Percentiles rank a stretch among this genome's conserved stretches.
Evolutionary conservation across 495 filamentous ascomycete genomes (phyloP).

Genomic region (Pyronema domesticum): DNA sequence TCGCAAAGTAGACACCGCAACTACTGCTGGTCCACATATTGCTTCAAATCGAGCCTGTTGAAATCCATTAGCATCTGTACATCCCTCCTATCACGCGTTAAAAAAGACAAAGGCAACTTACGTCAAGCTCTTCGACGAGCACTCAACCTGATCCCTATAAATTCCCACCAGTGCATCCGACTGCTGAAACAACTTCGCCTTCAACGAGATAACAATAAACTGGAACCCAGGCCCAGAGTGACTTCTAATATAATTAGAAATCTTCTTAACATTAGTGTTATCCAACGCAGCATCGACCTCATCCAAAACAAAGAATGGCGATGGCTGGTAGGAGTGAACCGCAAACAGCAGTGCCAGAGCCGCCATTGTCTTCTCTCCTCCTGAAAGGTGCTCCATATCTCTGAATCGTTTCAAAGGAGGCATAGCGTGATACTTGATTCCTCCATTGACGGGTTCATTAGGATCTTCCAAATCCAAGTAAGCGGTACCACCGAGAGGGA

Average conservation of each 20-base stretch:
- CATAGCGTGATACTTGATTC: slow-evolving; percentile 97
- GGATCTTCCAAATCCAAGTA: slow-evolving; percentile 85
- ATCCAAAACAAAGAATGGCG: slow-evolving; percentile 94
- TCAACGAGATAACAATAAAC: slow-evolving; percentile 93
- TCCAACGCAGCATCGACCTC: slow-evolving; percentile 96
- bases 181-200: slow-evolving; percentile 82
- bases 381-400: slow-evolving; percentile 96
- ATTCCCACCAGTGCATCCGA: slow-evolving; percentile 89
- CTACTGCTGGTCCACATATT: slow-evolving; percentile 6
- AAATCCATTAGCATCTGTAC: background rate
- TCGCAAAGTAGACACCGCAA: background rate
- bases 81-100: too few relatives aligned
- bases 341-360: slow-evolving; percentile 89
- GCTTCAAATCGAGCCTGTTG: slow-evolving; percentile 18
- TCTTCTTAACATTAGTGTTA: slow-evolving; percentile 86
- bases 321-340: slow-evolving; percentile 84
- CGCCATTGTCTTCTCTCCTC: slow-evolving; percentile 98
- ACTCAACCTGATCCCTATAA: slow-evolving; percentile 82
- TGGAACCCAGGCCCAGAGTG: slow-evolving; percentile 95
- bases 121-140: slow-evolving; percentile 79
- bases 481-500: slow-evolving; percentile 62
- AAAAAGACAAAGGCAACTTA: slow-evolving; percentile 38
- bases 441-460: slow-evolving; percentile 73
- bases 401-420: slow-evolving; percentile 95
- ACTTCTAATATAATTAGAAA: slow-evolving; percentile 84